A percentile compares a stretch with the other conserved stretches of the same genome.
Evolutionary conservation across 257 asterid species (phyloP).

Genomic region (Datura wrightii): DNA sequence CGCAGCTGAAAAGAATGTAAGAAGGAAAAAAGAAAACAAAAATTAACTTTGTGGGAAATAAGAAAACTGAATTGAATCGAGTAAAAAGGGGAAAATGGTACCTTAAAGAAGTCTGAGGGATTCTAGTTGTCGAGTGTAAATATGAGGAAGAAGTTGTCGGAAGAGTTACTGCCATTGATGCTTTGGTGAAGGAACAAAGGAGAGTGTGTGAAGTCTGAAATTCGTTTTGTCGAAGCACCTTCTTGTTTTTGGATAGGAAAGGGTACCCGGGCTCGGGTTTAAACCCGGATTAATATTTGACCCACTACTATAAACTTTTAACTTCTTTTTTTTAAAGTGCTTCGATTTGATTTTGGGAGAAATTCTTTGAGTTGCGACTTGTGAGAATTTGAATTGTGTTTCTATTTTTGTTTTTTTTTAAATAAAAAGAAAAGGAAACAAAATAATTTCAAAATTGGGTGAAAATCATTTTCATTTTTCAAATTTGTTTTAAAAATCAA

Average conservation of each 20-base stretch:
- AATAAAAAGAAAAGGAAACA: too few relatives aligned
- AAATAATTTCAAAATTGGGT: too few relatives aligned
- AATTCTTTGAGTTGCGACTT: too few relatives aligned
- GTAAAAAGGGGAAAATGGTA: neutral
- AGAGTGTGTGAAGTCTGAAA: neutral
- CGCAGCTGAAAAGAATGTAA: constrained; percentile 53
- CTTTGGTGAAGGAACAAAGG: neutral
- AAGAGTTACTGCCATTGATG: constrained; percentile 46
- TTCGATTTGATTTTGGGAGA: too few relatives aligned
- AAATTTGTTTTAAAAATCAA: too few relatives aligned
- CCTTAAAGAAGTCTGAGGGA: constrained; percentile 48
- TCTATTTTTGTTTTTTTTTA: too few relatives aligned
- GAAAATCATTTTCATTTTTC: too few relatives aligned
- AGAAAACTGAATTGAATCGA: neutral
- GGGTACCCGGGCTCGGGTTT: neutral
- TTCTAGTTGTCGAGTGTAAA: constrained; percentile 33
- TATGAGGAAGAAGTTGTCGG: constrained; percentile 37
- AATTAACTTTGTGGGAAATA: neutral
- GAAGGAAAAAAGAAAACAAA: neutral
- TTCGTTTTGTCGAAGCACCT: neutral
- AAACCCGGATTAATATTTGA: neutral
- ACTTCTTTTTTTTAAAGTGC: too few relatives aligned
- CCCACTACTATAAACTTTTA: neutral
- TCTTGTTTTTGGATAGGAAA: constrained; percentile 12
- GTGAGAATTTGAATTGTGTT: neutral